These are phyloP conservation scores for Miamiensis avidus DNA, from an alignment of 169 alveolate species.

Conservation along the genomic window DNA sequence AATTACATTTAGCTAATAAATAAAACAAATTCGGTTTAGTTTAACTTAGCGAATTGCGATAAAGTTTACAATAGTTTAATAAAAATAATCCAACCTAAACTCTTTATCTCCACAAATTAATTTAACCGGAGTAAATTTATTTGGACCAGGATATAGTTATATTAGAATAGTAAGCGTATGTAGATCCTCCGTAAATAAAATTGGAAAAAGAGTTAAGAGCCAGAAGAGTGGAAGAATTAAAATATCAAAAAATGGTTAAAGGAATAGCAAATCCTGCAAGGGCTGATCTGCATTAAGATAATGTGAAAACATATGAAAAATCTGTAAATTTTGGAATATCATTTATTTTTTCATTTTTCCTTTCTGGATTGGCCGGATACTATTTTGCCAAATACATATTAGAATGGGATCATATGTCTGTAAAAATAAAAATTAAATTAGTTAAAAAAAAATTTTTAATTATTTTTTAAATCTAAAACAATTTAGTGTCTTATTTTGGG, in stretches of 20 bases:
- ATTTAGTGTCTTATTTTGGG: neutral
- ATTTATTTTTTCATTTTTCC: slow-evolving; percentile 22
- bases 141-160: neutral
- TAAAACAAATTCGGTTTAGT: no score
- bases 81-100: neutral
- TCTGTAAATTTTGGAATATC: slow-evolving; percentile 12
- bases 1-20: no score
- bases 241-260: slow-evolving; percentile 11
- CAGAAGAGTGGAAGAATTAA: slow-evolving; percentile 10
- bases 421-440: no score
- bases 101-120: neutral
- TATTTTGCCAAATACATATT: slow-evolving; percentile 4
- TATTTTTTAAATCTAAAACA: no score
- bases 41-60: no score
- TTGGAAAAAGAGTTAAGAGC: neutral
- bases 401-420: neutral
- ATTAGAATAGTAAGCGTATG: neutral
- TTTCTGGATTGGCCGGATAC: slow-evolving; percentile 14
- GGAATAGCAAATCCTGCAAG: neutral
- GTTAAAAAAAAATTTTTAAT: no score
- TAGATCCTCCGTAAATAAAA: neutral
- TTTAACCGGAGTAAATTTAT: slow-evolving; percentile 1
- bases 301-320: slow-evolving; percentile 2
- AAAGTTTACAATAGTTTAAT: no score
- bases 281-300: neutral